Percentiles rank a stretch among this genome's conserved stretches.
These are phyloP conservation scores for Mycosphaerella arachidis DNA, from an alignment of 2,329 filamentous ascomycete species.

Conservation along the genomic window DNA sequence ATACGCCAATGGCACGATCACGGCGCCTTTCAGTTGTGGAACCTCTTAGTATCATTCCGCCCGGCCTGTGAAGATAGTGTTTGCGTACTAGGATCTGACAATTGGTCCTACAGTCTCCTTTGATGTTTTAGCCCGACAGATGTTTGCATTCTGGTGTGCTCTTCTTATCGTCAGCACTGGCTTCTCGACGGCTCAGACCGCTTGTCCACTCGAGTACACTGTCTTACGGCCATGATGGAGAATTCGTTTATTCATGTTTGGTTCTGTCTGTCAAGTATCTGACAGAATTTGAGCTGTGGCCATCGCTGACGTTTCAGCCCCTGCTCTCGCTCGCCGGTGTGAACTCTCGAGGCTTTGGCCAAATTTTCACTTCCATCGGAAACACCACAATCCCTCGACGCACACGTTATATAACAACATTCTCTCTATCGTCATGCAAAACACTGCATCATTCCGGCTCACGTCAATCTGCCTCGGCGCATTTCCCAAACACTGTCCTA, in stretches of 20 bases:
- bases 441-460: neutral
- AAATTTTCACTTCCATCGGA: neutral
- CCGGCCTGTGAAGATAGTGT: neutral
- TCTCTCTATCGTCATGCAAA: neutral
- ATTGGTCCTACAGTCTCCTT: neutral
- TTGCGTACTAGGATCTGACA: neutral
- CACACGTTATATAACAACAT: too few relatives aligned
- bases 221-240: neutral
- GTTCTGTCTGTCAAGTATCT: too few relatives aligned
- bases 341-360: neutral
- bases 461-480: neutral
- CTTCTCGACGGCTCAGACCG: neutral
- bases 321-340: neutral
- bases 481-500: neutral
- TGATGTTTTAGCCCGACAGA: neutral
- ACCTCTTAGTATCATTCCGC: neutral
- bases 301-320: neutral
- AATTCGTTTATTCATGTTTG: too few relatives aligned
- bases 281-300: neutral
- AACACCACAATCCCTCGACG: too few relatives aligned
- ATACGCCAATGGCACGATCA: constrained; percentile 19
- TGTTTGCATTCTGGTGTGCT: too few relatives aligned
- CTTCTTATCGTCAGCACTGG: too few relatives aligned
- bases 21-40: constrained; percentile 9
- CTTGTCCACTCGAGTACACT: neutral